Conservation (phyloP, 306 rosid genomes). For the Cotoneaster glaucophyllus region DNA sequence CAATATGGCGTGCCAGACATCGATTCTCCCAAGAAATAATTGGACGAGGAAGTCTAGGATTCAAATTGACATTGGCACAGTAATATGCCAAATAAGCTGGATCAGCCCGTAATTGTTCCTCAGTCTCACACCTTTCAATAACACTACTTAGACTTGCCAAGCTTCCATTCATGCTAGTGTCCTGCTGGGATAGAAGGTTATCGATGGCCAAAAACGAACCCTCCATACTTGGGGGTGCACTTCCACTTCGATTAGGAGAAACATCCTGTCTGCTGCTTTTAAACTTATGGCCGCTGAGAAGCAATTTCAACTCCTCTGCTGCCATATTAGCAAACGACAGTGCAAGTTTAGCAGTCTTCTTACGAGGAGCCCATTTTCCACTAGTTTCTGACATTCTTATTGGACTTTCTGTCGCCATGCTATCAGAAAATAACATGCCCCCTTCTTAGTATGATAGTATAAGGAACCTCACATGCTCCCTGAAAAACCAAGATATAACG, state of each 20-base stretch:
- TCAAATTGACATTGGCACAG: constrained; percentile 60
- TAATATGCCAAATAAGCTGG: constrained; percentile 54
- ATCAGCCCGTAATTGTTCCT: constrained; percentile 45
- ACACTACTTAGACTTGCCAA: constrained; percentile 37
- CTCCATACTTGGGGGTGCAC: constrained; percentile 81
- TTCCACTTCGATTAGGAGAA: constrained; percentile 67
- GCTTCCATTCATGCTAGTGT: constrained; percentile 29
- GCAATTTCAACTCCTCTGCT: constrained; percentile 49
- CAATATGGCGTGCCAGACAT: constrained; percentile 37
- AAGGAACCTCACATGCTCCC: constrained; percentile 25
- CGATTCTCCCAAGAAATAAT: constrained; percentile 61
- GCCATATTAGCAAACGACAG: constrained; percentile 35
- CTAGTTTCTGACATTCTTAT: constrained; percentile 64
- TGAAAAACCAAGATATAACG: constrained; percentile 3
- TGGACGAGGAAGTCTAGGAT: constrained; percentile 72
- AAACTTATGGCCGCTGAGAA: constrained; percentile 46
- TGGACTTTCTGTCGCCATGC: constrained; percentile 71
- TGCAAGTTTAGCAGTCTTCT: constrained; percentile 32
- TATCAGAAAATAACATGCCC: constrained; percentile 15
- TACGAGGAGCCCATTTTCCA: constrained; percentile 62
- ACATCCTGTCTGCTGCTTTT: constrained; percentile 36
- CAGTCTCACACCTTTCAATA: constrained; percentile 41
- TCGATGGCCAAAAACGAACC: constrained; percentile 58
- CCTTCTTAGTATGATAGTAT: constrained; percentile 9
- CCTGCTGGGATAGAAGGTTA: constrained; percentile 43